phyloP scores from a whole-genome alignment of 306 rosid species.

The Macrotyloma uniflorum region DNA sequence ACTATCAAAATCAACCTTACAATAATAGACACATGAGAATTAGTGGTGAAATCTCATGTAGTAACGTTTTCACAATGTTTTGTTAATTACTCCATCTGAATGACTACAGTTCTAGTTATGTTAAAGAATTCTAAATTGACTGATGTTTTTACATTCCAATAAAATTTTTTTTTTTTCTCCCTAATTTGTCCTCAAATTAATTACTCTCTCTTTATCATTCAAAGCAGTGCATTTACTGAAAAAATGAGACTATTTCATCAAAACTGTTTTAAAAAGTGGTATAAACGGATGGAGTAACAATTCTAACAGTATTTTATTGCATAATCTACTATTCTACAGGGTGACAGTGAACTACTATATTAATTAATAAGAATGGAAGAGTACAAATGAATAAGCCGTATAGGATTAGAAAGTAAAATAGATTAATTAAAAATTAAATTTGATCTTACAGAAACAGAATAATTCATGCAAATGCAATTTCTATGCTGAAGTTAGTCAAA shows the following conservation, averaged over 20 bases:
- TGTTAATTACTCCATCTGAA: no score
- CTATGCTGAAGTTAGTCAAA: constrained; percentile 32
- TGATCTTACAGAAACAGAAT: constrained; percentile 1
- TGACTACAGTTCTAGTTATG: no score
- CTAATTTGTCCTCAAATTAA: no score
- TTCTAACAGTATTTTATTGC: neutral
- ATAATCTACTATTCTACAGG: neutral
- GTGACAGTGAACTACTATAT: neutral
- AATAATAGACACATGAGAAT: neutral
- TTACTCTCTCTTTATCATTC: no score
- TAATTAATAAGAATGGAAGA: neutral
- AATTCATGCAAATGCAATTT: constrained; percentile 8
- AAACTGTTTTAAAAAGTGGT: no score
- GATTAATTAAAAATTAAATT: constrained; percentile 12
- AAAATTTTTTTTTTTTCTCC: no score
- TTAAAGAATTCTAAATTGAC: no score
- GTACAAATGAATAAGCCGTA: constrained; percentile 3
- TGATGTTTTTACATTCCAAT: no score
- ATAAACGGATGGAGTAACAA: no score
- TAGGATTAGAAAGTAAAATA: neutral
- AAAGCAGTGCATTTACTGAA: no score
- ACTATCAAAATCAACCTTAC: neutral
- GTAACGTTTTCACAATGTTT: no score
- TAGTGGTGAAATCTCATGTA: neutral
- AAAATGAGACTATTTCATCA: no score